Evolutionary conservation across 1,284 basidiomycete genomes (phyloP), one percentile per base, ranked within the genome.

Genomic region (Ceratobasidium papillatum): DNA sequence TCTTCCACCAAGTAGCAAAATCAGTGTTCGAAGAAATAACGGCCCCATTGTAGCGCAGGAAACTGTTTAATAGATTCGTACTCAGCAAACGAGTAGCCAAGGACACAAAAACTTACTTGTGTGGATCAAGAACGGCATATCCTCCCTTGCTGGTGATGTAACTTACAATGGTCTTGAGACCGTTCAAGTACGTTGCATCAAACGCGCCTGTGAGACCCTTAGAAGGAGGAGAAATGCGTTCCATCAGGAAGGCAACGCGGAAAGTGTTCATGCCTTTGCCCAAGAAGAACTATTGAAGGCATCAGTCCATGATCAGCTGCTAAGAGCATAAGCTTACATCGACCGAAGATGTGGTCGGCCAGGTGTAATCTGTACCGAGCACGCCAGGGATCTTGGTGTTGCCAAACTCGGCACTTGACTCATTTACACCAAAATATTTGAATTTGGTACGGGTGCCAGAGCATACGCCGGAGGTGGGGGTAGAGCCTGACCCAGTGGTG

Each of bases 71-170:
- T 41, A 14, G 14, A 41, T 41, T 41, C 5, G n/a, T 7, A 14
- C 38, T 7, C 14, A 7, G 38, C 14, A 7, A 5, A 14, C 14
- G 5, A 41, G 38, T 41, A 41, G 14, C 38, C 7, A 14, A n/a
- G 19, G 49, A 14, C 7, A 34, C 41, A 30, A 45, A 49, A 34
- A 83, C 86, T 77, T 77, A 88, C 86, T 66, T 76, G 52, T 49
- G 61, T n/a, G 54, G 88, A 71, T 90, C 88, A 75, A 90, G 81
- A 72, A 86, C 79, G 47, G 85, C 88, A 76, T 82, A 89, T 9
- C 83, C 88, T 59, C 88, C 88, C 82, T 89, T 89, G 77, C 81
- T 80, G 34, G 89, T 89, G 80, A 90, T 87, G 80, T 90, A 89
- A 80, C 81, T 85, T 36, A 88, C 86, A 59, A 84, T 88, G 27